Percentiles rank a stretch among this genome's conserved stretches.
Conservation (phyloP, 2,329 filamentous ascomycete species). For the Epichloe sp. region DNA sequence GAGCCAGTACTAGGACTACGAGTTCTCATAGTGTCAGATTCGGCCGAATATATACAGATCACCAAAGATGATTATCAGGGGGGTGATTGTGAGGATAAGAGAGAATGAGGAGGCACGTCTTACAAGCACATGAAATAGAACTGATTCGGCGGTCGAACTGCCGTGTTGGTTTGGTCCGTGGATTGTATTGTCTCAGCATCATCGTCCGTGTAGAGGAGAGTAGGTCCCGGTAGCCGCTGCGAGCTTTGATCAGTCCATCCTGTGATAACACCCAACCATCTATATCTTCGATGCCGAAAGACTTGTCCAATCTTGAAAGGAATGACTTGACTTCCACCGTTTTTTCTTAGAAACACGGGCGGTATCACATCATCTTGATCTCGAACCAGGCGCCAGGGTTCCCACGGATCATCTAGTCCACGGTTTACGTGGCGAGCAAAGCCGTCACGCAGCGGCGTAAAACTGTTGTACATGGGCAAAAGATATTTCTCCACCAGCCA, state of each 20-base stretch:
- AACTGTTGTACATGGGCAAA: conserved; percentile 45
- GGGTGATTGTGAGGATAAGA: background rate
- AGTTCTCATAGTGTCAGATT: background rate
- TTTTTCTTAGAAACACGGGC: conserved; percentile 18
- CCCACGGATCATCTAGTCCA: conserved; percentile 17
- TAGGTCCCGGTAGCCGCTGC: conserved; percentile 15
- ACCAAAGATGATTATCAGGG: background rate
- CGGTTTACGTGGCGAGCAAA: conserved; percentile 15
- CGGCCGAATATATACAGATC: background rate
- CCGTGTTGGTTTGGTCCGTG: conserved; percentile 4
- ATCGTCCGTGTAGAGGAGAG: conserved; percentile 12
- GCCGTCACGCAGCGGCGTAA: conserved; percentile 18
- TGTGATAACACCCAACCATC: conserved; percentile 68
- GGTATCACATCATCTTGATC: conserved; percentile 31
- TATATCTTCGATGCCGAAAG: conserved; percentile 70
- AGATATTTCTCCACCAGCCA: conserved; percentile 55
- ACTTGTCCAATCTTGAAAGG: conserved; percentile 65
- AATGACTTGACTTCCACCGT: conserved; percentile 11
- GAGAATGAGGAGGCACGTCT: conserved; percentile 25
- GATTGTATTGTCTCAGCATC: conserved; percentile 15
- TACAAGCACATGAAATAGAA: conserved; percentile 77
- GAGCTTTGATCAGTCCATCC: conserved; percentile 59
- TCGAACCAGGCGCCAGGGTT: conserved; percentile 22
- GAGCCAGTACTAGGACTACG: conserved; percentile 20
- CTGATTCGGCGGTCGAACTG: conserved; percentile 16